A percentile compares a stretch with the other conserved stretches of the same genome.
Conservation (phyloP, 2,329 filamentous ascomycete genomes). For the Cadophora luteo-olivacea region DNA sequence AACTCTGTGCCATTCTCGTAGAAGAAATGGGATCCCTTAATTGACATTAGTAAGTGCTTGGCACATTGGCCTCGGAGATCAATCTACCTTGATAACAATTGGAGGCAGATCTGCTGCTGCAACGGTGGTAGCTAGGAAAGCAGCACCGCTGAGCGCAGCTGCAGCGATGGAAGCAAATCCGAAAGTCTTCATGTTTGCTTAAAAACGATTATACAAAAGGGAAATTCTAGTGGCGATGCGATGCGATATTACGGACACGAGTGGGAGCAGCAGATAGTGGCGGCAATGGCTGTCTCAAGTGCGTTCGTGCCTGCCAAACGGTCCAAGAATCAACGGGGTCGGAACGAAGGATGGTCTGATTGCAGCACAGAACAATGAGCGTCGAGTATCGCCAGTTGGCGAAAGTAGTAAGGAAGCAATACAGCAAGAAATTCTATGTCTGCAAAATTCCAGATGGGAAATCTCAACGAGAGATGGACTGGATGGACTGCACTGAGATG, state of each 20-base stretch:
- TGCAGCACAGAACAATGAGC: conserved; percentile 32
- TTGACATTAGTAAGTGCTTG: conserved; percentile 14
- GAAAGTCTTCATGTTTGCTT: conserved; percentile 60
- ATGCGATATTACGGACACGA: background rate
- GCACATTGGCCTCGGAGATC: background rate
- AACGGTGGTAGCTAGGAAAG: conserved; percentile 55
- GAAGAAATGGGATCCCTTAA: conserved; percentile 46
- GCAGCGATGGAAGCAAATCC: conserved; percentile 49
- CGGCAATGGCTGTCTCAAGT: conserved; percentile 26
- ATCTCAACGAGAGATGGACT: background rate
- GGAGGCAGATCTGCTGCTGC: conserved; percentile 63
- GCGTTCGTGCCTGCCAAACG: conserved; percentile 23
- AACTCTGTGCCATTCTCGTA: conserved; percentile 75
- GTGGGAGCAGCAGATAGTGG: conserved; percentile 6
- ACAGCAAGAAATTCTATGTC: conserved; percentile 8
- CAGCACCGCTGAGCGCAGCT: conserved; percentile 56
- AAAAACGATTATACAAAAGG: conserved; percentile 31
- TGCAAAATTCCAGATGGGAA: conserved; percentile 5
- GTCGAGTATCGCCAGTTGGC: conserved; percentile 30
- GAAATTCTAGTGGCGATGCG: background rate
- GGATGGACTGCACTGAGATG: background rate
- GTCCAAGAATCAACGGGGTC: conserved; percentile 9
- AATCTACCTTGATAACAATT: conserved; percentile 55
- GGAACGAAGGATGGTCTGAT: conserved; percentile 10
- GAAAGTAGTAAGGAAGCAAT: conserved; percentile 23